Base-by-base conservation (phyloP, 2,329 filamentous ascomycete genomes). In the Laburnicola sp. region DNA sequence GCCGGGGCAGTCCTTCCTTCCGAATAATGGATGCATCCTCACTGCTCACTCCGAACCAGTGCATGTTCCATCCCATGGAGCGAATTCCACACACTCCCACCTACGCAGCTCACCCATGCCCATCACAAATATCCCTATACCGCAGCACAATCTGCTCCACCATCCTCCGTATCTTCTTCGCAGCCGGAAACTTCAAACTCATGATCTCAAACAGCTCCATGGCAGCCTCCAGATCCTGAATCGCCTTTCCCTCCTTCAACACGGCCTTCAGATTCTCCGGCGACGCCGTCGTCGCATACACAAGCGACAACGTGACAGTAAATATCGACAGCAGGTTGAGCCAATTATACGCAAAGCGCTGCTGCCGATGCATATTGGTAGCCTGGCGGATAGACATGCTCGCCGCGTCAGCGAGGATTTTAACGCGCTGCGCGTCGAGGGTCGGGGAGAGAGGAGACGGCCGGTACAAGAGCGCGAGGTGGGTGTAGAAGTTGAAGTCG, bases 401-500 rank as follows among this genome's bases (percentile, higher is more conserved):
- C 0, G 75, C 74, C 3, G 76, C 74, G 9, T 71, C 70, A 1
- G 65, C 70, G 3, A 78, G 65, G 0, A 71, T 63, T 37, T 72
- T 72, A 32, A 78, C 66, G 31, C 69, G 67, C 3, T 58, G 44
- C 6, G 64, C 45, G 50, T 75, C 71, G 23, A 76, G 58, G 0
- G 65, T 66, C 2, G 76, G 76, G 22, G 68, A 74, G 0, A 78
- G 52, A 0, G 76, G 75, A 0, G 76, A 77, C 0, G 76, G 77
- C 2, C 76, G 64, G 55, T 79, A 78, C 3, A 79, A 60, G 62
- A 76, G 73, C 9, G 72, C 72, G 1, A 78, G 58, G 42, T 79
- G 76, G 0, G 71, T 76, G 54, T 78, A 78, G 56, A 76, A 79
- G 58, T 79, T 79, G 38, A 78, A 72, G 46, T 79, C 76, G 55